phyloP scores from a whole-genome alignment of 495 filamentous ascomycete species.

The Aspergillus sclerotioniger region DNA sequence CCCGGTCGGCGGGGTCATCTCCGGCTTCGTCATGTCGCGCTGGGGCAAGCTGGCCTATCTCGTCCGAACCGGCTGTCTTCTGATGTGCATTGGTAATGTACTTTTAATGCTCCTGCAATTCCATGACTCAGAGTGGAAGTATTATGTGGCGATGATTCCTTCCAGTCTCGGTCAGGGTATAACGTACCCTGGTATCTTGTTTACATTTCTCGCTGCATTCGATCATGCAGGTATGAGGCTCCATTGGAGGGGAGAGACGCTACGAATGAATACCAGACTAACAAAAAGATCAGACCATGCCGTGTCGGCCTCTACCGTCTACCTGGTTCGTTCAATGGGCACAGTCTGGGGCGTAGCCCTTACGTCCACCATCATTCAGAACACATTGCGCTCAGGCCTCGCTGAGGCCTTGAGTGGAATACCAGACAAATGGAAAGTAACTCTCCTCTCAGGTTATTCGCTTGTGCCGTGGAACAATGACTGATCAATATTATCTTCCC shows the following conservation, averaged over 20 bases:
- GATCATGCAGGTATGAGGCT: slow-evolving; percentile 53
- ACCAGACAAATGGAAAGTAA: slow-evolving; percentile 67
- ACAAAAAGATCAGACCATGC: slow-evolving; percentile 51
- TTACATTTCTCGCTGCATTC: slow-evolving; percentile 62
- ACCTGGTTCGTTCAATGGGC: slow-evolving; percentile 62
- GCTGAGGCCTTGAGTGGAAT: slow-evolving; percentile 56
- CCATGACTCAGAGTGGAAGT: slow-evolving; percentile 60
- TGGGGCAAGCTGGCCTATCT: slow-evolving; percentile 58
- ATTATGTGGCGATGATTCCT: slow-evolving; percentile 60
- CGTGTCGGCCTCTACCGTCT: slow-evolving; percentile 61
- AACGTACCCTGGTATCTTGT: slow-evolving; percentile 60
- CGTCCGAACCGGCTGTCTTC: slow-evolving; percentile 51
- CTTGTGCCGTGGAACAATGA: neutral
- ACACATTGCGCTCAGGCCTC: slow-evolving; percentile 57
- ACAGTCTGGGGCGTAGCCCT: slow-evolving; percentile 64
- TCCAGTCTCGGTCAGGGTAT: slow-evolving; percentile 65
- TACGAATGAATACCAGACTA: neutral
- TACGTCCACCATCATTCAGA: slow-evolving; percentile 62
- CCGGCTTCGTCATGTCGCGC: slow-evolving; percentile 62
- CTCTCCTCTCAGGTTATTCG: slow-evolving; percentile 27
- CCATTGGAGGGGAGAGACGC: neutral
- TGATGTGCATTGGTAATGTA: slow-evolving; percentile 60
- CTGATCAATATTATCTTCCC: neutral
- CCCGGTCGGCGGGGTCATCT: slow-evolving; percentile 58
- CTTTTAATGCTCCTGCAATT: slow-evolving; percentile 56